Conservation (phyloP, 1,139 yeast species). For the Torulaspora pretoriensis region DNA sequence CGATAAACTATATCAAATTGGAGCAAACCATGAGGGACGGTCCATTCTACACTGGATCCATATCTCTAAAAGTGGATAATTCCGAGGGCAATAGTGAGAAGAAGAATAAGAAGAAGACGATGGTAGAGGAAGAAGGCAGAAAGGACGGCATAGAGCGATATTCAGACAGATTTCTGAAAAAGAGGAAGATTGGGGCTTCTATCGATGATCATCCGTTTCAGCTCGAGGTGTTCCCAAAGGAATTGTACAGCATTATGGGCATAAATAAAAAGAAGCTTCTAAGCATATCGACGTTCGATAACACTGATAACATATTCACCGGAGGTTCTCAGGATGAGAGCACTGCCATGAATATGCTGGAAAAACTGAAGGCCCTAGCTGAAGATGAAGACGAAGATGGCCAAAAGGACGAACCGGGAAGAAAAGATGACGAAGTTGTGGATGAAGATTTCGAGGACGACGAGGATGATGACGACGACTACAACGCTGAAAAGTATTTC, state of each 20-base stretch:
- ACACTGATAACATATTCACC: constrained; percentile 42
- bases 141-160: constrained; percentile 67
- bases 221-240: constrained; percentile 70
- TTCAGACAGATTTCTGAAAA: constrained; percentile 68
- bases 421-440: constrained; percentile 43
- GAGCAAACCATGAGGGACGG: constrained; percentile 61
- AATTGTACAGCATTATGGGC: constrained; percentile 73
- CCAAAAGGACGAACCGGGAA: constrained; percentile 51
- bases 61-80: constrained; percentile 33
- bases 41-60: constrained; percentile 68
- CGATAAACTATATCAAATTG: constrained; percentile 61
- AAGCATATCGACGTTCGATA: constrained; percentile 47
- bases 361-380: constrained; percentile 57
- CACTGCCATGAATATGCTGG: constrained; percentile 45
- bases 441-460: constrained; percentile 77
- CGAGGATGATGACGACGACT: constrained; percentile 71
- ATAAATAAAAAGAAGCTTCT: constrained; percentile 54
- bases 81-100: constrained; percentile 9
- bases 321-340: constrained; percentile 39
- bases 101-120: constrained; percentile 11
- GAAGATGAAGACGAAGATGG: constrained; percentile 56
- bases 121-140: constrained; percentile 40
- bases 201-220: constrained; percentile 81
- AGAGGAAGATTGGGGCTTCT: constrained; percentile 69
- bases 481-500: constrained; percentile 71